These are phyloP conservation scores for Trebouxia sp. DNA, from an alignment of 139 green algal genomes.

Conservation along the genomic window DNA sequence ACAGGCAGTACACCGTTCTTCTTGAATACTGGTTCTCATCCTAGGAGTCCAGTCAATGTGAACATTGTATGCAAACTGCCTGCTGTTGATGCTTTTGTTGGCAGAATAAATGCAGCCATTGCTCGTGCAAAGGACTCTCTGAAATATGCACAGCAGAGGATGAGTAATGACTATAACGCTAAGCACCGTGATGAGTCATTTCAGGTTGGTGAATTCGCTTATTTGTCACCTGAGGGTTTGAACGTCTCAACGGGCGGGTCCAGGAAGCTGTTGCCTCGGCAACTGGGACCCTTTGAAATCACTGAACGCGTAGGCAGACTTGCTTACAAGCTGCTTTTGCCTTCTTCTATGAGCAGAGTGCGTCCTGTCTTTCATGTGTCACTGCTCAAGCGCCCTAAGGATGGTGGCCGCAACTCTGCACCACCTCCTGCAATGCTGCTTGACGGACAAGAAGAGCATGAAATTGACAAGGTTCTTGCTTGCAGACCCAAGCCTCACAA, in stretches of 20 bases:
- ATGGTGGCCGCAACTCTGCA: neutral
- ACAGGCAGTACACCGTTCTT: slow-evolving; percentile 44
- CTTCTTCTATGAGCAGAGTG: slow-evolving; percentile 26
- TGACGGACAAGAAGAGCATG: neutral
- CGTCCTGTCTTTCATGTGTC: slow-evolving; percentile 46
- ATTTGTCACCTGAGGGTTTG: slow-evolving; percentile 31
- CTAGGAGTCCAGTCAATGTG: slow-evolving; percentile 20
- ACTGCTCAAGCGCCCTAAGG: neutral
- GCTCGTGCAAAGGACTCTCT: neutral
- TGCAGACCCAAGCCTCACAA: neutral
- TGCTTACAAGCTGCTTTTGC: slow-evolving; percentile 40
- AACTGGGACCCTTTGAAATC: slow-evolving; percentile 44
- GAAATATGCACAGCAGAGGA: slow-evolving; percentile 13
- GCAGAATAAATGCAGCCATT: neutral
- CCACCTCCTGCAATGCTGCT: neutral
- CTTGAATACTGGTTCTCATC: slow-evolving; percentile 46
- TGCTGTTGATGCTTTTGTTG: neutral
- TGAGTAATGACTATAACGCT: slow-evolving; percentile 4
- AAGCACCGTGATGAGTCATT: neutral
- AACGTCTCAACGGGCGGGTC: slow-evolving; percentile 19
- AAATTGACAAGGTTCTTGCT: neutral
- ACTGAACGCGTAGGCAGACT: neutral
- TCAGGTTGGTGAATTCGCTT: neutral
- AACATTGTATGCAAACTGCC: too few species aligned
- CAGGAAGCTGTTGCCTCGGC: slow-evolving; percentile 40